phyloP scores from a whole-genome alignment of 163 green algal species.

The Scenedesmus sp. region DNA sequence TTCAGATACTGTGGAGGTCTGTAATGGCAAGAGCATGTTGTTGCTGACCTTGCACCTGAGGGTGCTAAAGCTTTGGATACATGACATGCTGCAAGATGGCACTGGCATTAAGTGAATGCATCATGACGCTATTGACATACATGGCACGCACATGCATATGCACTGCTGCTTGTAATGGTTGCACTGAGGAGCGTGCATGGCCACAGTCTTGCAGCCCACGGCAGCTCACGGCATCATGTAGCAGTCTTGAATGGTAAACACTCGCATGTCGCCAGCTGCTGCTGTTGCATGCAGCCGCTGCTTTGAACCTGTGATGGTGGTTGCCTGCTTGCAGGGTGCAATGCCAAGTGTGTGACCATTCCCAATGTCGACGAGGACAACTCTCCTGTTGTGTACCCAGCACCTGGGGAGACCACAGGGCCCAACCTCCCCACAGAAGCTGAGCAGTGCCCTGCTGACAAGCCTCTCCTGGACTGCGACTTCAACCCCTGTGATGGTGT shows the following conservation, averaged over 20 bases:
- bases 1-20: background rate
- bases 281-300: background rate
- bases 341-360: background rate
- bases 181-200: no score
- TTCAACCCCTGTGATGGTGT: background rate
- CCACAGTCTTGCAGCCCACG: no score
- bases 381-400: background rate
- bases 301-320: background rate
- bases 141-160: no score
- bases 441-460: conserved; percentile 11
- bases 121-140: no score
- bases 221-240: no score
- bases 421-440: background rate
- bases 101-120: no score
- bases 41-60: background rate
- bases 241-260: no score
- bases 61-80: no score
- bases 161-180: no score
- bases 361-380: background rate
- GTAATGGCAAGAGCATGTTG: background rate
- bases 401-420: background rate
- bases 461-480: background rate
- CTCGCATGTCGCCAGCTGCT: no score
- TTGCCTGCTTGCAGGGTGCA: background rate
- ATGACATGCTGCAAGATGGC: no score